A percentile compares a stretch with the other conserved stretches of the same genome.
These are phyloP conservation scores for Exophiala xenobiotica DNA, from an alignment of 2,329 filamentous ascomycete genomes.

Conservation along the genomic window DNA sequence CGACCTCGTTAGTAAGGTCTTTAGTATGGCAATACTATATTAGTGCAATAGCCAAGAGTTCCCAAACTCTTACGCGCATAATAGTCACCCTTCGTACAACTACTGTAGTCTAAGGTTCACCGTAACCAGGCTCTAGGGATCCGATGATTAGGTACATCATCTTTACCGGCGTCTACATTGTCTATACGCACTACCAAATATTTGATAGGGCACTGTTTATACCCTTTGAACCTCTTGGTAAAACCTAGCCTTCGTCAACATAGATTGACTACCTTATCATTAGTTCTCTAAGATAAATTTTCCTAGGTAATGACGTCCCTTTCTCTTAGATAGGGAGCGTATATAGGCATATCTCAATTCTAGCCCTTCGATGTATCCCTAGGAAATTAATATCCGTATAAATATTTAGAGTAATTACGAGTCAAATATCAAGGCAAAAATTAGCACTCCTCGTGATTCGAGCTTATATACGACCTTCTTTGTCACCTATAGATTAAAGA, in stretches of 20 bases:
- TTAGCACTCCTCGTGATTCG: slow-evolving; percentile 63
- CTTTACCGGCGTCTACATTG: not conserved
- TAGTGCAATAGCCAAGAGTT: too few species aligned
- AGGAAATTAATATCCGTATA: not conserved
- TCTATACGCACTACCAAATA: not conserved
- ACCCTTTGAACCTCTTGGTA: too few species aligned
- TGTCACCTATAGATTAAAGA: slow-evolving; percentile 68
- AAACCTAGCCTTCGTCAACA: not conserved
- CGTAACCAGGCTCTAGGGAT: not conserved
- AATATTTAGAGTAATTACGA: slow-evolving; percentile 35
- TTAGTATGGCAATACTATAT: too few species aligned
- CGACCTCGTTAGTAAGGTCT: too few species aligned
- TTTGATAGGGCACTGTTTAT: not conserved
- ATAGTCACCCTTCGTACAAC: too few species aligned
- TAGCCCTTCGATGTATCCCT: not conserved
- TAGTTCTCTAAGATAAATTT: too few species aligned
- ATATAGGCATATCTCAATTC: not conserved
- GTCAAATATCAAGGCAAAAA: slow-evolving; percentile 75
- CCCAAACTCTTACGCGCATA: too few species aligned
- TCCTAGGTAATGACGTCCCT: not conserved
- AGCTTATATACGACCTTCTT: slow-evolving; percentile 67
- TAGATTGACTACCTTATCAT: not conserved
- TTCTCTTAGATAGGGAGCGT: not conserved
- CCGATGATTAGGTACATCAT: too few species aligned
- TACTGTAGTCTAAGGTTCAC: too few species aligned